These are phyloP conservation scores for Vanderwaltozyma tropicalis DNA, from an alignment of 805 yeast species.

Conservation along the genomic window DNA sequence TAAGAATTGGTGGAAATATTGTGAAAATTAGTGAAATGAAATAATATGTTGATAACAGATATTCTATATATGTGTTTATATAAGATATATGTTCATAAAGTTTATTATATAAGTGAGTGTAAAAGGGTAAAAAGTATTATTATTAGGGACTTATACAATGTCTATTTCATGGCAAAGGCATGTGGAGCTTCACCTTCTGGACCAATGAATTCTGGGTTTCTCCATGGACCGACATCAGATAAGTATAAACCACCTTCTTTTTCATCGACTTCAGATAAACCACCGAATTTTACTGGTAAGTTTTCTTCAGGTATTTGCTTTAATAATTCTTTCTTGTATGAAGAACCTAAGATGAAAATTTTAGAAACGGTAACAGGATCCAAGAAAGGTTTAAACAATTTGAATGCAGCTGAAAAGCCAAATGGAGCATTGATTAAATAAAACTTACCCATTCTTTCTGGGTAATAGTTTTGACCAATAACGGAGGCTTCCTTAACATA, in stretches of 20 bases:
- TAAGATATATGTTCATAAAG: no score
- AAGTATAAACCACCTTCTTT: slow-evolving; percentile 73
- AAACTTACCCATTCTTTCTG: slow-evolving; percentile 98
- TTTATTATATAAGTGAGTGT: no score
- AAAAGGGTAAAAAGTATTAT: no score
- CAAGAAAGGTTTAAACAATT: slow-evolving; percentile 81
- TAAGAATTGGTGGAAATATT: no score
- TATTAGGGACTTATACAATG: no score
- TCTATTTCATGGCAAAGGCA: slow-evolving; percentile 28
- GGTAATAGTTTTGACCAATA: slow-evolving; percentile 95
- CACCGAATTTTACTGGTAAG: slow-evolving; percentile 88
- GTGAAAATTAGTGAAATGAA: no score
- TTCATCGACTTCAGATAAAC: slow-evolving; percentile 54
- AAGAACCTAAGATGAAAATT: slow-evolving; percentile 75
- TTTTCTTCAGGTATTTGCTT: slow-evolving; percentile 91
- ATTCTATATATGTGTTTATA: no score
- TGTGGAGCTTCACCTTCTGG: slow-evolving; percentile 92
- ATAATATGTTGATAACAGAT: no score
- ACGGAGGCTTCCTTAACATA: slow-evolving; percentile 89
- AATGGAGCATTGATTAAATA: slow-evolving; percentile 94
- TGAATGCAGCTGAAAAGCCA: slow-evolving; percentile 92
- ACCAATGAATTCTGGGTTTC: slow-evolving; percentile 77
- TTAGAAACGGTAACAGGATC: slow-evolving; percentile 97
- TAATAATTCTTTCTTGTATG: slow-evolving; percentile 70
- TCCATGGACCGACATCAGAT: slow-evolving; percentile 96